Percentiles rank a stretch among this genome's conserved stretches.
Conservation (phyloP, 495 filamentous ascomycete genomes). For the Xanthoparmelia taractica region DNA sequence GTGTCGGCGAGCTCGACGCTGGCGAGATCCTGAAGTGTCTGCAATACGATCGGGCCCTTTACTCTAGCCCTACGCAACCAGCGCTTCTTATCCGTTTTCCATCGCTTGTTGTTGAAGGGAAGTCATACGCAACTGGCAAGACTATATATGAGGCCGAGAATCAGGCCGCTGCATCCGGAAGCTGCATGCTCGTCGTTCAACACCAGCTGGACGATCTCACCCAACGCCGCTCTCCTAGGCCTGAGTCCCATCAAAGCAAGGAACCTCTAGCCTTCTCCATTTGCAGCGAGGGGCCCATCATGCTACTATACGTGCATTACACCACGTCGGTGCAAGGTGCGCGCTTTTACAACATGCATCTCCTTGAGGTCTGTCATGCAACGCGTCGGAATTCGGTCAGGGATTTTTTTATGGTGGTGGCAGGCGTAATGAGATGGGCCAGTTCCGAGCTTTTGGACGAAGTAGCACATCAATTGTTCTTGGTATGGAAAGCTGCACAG, state of each 20-base stretch:
- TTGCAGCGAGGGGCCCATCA: constrained; percentile 26
- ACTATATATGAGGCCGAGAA: constrained; percentile 26
- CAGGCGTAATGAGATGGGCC: too few species aligned
- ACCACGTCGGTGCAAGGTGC: too few species aligned
- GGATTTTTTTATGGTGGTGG: too few species aligned
- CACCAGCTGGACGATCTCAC: constrained; percentile 23
- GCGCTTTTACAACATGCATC: too few species aligned
- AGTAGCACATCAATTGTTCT: too few species aligned
- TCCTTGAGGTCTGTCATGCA: too few species aligned
- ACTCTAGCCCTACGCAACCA: constrained; percentile 13
- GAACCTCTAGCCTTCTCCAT: constrained; percentile 27
- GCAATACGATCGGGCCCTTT: constrained; percentile 15
- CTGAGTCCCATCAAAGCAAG: constrained; percentile 7
- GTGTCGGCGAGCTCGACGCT: constrained; percentile 14
- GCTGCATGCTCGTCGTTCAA: constrained; percentile 26
- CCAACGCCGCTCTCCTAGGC: constrained; percentile 14
- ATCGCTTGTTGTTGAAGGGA: constrained; percentile 22
- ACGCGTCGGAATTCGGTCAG: too few species aligned
- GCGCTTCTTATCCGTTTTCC: constrained; percentile 12
- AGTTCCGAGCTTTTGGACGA: too few species aligned
- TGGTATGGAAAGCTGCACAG: too few species aligned
- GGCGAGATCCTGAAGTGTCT: constrained; percentile 11
- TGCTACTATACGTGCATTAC: constrained; percentile 26
- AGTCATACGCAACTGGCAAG: constrained; percentile 24
- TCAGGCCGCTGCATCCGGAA: constrained; percentile 29